These are phyloP conservation scores for Boletus vermiculosoides DNA, from an alignment of 768 basidiomycete species.

Conservation along the genomic window DNA sequence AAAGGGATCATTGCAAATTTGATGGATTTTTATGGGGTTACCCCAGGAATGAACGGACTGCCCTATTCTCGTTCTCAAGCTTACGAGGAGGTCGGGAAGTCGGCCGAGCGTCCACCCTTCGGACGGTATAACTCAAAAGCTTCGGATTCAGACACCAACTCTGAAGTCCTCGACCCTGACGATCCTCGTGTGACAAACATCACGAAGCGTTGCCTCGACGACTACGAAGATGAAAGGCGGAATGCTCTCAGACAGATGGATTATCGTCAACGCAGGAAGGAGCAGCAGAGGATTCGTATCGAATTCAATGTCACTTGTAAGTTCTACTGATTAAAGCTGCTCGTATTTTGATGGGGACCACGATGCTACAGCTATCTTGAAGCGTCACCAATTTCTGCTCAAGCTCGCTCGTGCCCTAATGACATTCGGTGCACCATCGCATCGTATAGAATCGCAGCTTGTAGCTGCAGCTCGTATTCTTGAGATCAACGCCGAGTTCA, in stretches of 20 bases:
- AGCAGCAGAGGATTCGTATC: constrained; percentile 61
- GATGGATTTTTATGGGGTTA: constrained; percentile 32
- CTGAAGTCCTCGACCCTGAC: constrained; percentile 64
- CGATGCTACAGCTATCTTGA: constrained; percentile 58
- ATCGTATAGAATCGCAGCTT: constrained; percentile 91
- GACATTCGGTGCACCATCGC: constrained; percentile 90
- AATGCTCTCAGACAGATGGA: constrained; percentile 62
- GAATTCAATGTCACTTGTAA: constrained; percentile 75
- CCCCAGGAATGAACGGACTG: constrained; percentile 23
- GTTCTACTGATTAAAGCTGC: constrained; percentile 20
- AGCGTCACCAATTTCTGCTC: constrained; percentile 83
- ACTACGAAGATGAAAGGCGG: constrained; percentile 61
- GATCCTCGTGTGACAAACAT: constrained; percentile 69
- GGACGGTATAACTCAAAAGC: constrained; percentile 43
- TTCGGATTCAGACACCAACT: constrained; percentile 41
- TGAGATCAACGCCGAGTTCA: constrained; percentile 89
- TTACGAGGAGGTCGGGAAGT: constrained; percentile 16
- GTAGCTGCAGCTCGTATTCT: constrained; percentile 85
- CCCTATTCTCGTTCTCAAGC: constrained; percentile 26
- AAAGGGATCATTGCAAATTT: constrained; percentile 31
- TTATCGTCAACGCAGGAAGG: constrained; percentile 65
- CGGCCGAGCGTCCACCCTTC: constrained; percentile 7
- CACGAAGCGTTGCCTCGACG: constrained; percentile 48
- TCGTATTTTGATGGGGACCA: not conserved
- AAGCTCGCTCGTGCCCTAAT: constrained; percentile 85